These are phyloP conservation scores for Argentina anserina DNA, from an alignment of 306 rosid species.

Conservation along the genomic window DNA sequence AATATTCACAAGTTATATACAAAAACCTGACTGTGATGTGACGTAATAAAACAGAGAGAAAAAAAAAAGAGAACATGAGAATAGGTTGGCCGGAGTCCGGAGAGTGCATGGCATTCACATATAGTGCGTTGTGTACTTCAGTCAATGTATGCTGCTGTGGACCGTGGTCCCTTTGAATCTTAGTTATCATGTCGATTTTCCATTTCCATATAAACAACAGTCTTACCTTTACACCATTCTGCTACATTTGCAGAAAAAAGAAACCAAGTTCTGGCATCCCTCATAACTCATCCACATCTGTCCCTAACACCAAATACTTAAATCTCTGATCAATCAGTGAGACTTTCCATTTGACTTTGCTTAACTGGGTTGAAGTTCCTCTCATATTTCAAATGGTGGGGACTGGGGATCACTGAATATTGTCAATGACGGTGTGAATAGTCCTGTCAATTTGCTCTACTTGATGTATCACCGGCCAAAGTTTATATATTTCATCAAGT, in stretches of 20 bases:
- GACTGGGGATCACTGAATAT: slow-evolving; percentile 1
- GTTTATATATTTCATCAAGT: background rate
- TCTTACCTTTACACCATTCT: background rate
- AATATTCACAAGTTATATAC: too few species aligned
- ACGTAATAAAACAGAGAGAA: background rate
- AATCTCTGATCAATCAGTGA: background rate
- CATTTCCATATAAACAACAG: background rate
- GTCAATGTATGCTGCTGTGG: background rate
- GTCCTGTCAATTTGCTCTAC: background rate
- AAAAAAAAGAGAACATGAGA: background rate
- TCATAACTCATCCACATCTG: background rate
- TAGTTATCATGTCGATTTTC: background rate
- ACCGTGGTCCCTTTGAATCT: background rate
- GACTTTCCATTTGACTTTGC: background rate
- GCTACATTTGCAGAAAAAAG: background rate
- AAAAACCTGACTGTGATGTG: background rate
- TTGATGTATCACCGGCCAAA: background rate
- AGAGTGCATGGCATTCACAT: background rate
- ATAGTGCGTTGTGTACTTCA: background rate
- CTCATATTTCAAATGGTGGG: background rate
- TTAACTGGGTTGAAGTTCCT: background rate
- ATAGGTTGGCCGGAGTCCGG: background rate
- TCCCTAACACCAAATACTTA: background rate
- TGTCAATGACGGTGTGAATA: background rate
- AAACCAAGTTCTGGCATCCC: too few species aligned